Conservation (phyloP, 768 basidiomycete genomes). For the Candolleomyces eurysporus region DNA sequence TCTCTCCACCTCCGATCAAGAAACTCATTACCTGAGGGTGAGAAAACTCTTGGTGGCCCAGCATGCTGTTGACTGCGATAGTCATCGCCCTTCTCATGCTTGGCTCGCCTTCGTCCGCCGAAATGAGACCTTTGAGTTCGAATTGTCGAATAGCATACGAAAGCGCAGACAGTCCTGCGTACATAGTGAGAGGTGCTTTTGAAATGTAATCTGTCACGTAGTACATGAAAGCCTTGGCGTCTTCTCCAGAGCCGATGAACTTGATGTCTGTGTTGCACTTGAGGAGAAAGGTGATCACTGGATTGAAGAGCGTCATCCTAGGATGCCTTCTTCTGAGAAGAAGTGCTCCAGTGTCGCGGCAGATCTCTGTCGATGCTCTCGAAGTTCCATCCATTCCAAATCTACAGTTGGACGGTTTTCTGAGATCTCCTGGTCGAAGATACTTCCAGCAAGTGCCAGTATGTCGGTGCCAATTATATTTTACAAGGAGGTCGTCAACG, state of each 20-base stretch:
- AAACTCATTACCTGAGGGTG: slow-evolving; percentile 29
- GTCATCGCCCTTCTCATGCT: slow-evolving; percentile 10
- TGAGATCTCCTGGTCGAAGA: background rate
- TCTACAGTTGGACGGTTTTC: background rate
- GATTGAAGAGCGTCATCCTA: background rate
- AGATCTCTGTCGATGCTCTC: background rate
- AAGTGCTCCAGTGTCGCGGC: background rate
- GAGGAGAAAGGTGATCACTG: background rate
- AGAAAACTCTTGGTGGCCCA: slow-evolving; percentile 23
- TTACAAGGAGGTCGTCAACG: background rate
- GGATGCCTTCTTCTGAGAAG: background rate
- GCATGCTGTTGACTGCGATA: background rate
- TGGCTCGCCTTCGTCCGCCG: background rate
- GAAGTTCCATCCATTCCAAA: background rate
- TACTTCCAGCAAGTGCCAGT: background rate
- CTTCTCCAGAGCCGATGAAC: slow-evolving; percentile 6
- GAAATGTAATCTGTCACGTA: slow-evolving; percentile 14
- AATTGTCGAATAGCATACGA: slow-evolving; percentile 1
- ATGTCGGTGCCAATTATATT: background rate
- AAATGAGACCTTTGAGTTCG: too few relatives aligned
- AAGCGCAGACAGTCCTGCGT: background rate
- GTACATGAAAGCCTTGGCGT: slow-evolving; percentile 9
- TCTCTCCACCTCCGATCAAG: slow-evolving; percentile 16
- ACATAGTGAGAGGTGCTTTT: slow-evolving; percentile 5
- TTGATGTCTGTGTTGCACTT: slow-evolving; percentile 10